Evolutionary conservation across 2,329 filamentous ascomycete genomes (phyloP), one percentile per base, ranked within the genome.

Genomic region (Berkeleyomyces rouxiae): DNA sequence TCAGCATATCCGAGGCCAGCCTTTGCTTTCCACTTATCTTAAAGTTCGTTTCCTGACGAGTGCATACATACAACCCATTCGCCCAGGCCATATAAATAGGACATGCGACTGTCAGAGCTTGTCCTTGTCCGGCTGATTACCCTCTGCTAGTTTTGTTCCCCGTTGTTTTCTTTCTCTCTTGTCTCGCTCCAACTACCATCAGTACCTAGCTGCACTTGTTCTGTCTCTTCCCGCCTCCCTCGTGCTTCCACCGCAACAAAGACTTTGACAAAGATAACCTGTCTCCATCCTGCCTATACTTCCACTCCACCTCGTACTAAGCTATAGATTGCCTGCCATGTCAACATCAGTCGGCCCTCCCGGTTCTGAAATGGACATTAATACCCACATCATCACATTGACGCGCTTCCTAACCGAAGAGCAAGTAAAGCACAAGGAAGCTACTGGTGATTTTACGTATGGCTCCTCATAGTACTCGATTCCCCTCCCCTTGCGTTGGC

Each of bases 381-480:
- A 97, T 80, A 95, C 89, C 66, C 84, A 96, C 74, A 97, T 99
- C 72, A 81, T 97, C 72, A 97, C 93, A 62, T 84, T 99, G 69
- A 96, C 93, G 49, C 83, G 93, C 66, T 96, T 93, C 80, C 82
- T 99, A 70, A 97, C 90, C 39, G 93, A 99, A 78, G 91, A 96
- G 78, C 93, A 99, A 75, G 76, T 80, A 66, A 96, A 96, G 76
- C 85, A 95, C 77, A 86, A 87, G 72, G 90, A 97, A 74, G 93
- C 93, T 61, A 96, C 91, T 11, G 93, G 93, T 78, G 93, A 99
- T 77, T 99, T 99, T 77, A 99, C 93, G 90, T 96, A 81, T 46
- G 66, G 51, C 66, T 55, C 49, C 61, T 40, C 31, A 36, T 39
- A 39, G 23, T 49, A 46, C 11, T 46, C n/a, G 6, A 7, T 13